A percentile compares a stretch with the other conserved stretches of the same genome.
Evolutionary conservation across 78 protist genomes (phyloP).

Genomic region (Planoprotostelium fungivorum): DNA sequence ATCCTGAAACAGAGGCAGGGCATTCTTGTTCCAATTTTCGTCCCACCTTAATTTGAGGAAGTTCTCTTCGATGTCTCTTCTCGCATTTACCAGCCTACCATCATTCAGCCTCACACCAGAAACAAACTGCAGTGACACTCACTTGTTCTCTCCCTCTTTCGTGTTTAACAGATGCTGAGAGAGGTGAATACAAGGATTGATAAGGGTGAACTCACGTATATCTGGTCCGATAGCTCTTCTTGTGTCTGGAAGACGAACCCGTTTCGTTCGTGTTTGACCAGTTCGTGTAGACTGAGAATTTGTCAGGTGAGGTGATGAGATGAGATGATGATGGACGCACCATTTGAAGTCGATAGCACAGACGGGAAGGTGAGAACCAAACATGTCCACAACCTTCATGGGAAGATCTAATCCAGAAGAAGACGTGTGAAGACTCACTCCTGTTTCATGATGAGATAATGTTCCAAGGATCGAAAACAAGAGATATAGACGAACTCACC

Average conservation of each 20-base stretch:
- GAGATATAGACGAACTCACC: no score
- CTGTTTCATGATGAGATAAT: no score
- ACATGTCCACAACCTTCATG: constrained; percentile 97
- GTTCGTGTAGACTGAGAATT: constrained; percentile 49
- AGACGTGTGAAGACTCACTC: constrained; percentile 88
- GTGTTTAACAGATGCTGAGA: no score
- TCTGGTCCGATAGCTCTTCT: not conserved
- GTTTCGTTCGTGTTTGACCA: constrained; percentile 43
- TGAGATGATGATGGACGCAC: not conserved
- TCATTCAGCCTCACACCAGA: not conserved
- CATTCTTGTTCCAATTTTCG: not conserved
- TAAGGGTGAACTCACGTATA: not conserved
- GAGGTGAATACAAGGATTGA: no score
- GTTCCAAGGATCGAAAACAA: no score
- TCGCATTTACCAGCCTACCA: not conserved
- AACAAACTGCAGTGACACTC: not conserved
- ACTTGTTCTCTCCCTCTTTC: no score
- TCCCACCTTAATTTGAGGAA: not conserved
- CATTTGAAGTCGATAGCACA: constrained; percentile 72
- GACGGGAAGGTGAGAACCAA: constrained; percentile 89
- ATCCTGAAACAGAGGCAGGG: not conserved
- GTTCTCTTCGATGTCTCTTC: not conserved
- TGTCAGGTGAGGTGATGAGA: not conserved
- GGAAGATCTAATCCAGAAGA: constrained; percentile 95
- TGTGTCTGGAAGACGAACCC: constrained; percentile 40